Percentiles rank a stretch among this genome's conserved stretches.
Evolutionary conservation across 2,329 filamentous ascomycete genomes (phyloP).

Genomic region (Trichoderma guizhouense): DNA sequence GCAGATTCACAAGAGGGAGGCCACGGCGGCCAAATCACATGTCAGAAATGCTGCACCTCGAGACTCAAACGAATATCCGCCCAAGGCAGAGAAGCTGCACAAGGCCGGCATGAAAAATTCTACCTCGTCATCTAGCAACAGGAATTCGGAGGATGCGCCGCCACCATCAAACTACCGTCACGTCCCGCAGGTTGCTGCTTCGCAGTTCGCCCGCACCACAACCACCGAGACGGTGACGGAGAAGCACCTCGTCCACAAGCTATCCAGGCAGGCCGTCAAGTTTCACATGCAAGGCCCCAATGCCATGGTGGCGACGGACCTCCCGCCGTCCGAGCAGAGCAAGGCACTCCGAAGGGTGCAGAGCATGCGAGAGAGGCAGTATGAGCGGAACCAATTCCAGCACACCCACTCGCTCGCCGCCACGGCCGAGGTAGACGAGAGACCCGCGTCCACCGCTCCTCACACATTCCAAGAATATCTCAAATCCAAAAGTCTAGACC

Average conservation of each 20-base stretch:
- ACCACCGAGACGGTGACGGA: constrained; percentile 42
- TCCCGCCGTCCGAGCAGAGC: constrained; percentile 35
- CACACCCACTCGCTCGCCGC: constrained; percentile 36
- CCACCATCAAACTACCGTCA: constrained; percentile 41
- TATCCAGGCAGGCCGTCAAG: constrained; percentile 43
- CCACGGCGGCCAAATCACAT: not conserved
- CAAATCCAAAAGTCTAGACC: not conserved
- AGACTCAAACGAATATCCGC: not conserved
- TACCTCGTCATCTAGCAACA: constrained; percentile 20
- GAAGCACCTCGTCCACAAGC: constrained; percentile 38
- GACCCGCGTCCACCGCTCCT: constrained; percentile 20
- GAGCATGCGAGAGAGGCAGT: constrained; percentile 36
- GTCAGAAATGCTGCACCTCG: not conserved
- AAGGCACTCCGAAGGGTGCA: constrained; percentile 38
- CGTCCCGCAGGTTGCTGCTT: constrained; percentile 52
- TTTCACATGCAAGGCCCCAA: constrained; percentile 37
- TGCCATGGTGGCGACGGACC: constrained; percentile 25
- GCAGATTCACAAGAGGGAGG: constrained; percentile 3
- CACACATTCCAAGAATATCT: constrained; percentile 12
- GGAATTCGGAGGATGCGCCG: constrained; percentile 20
- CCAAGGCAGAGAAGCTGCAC: constrained; percentile 15
- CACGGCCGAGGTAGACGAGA: constrained; percentile 34
- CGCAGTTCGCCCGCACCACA: constrained; percentile 53
- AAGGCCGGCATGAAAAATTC: constrained; percentile 10
- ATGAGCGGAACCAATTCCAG: constrained; percentile 45